phyloP scores from a whole-genome alignment of 2,329 filamentous ascomycete genomes.

The Alternaria triticimaculans region DNA sequence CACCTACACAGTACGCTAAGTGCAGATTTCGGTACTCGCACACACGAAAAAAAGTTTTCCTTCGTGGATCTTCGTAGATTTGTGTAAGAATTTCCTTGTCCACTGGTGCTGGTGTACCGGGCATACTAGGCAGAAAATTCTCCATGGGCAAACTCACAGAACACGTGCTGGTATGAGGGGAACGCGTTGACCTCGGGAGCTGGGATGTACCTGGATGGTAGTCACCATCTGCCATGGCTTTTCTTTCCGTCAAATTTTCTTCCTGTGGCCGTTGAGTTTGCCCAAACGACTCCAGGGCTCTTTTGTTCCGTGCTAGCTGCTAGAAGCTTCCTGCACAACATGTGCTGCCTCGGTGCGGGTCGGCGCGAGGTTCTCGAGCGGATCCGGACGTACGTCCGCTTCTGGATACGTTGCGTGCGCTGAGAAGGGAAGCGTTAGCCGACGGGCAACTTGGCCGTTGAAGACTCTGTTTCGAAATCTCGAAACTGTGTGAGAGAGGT shows the following conservation, averaged over 20 bases:
- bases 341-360: constrained; percentile 7
- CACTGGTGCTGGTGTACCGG: background rate
- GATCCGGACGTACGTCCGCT: background rate
- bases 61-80: background rate
- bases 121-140: constrained; percentile 7
- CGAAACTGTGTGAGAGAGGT: background rate
- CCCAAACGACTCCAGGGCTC: background rate
- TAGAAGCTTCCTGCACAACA: constrained; percentile 6
- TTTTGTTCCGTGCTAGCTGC: constrained; percentile 1
- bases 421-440: background rate
- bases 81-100: background rate
- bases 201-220: background rate
- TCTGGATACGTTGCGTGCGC: background rate
- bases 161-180: background rate
- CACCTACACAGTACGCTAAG: background rate
- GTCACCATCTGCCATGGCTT: background rate
- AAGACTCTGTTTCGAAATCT: background rate
- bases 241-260: background rate
- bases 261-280: background rate
- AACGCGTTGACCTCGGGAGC: background rate
- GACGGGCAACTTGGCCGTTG: background rate
- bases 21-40: background rate
- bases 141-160: background rate
- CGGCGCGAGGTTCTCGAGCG: background rate
- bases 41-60: background rate